Conservation (phyloP, 1,139 yeast genomes). For the Candida sp. region DNA sequence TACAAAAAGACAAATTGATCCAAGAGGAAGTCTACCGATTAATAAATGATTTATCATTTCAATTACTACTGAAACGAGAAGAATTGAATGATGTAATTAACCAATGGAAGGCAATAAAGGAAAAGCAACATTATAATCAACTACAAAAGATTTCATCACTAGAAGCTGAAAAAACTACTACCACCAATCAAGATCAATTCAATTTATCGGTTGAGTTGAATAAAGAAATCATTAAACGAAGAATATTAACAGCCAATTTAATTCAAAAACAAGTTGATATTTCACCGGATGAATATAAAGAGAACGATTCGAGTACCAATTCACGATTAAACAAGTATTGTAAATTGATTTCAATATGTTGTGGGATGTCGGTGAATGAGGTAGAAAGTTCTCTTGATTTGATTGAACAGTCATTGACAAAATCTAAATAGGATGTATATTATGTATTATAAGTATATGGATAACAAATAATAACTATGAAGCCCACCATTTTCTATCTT, state of each 20-base stretch:
- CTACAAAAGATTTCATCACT: neutral
- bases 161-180: constrained; percentile 2
- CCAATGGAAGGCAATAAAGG: constrained; percentile 15
- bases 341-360: constrained; percentile 39
- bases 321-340: constrained; percentile 42
- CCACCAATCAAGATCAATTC: constrained; percentile 10
- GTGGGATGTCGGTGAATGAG: constrained; percentile 42
- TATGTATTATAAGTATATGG: constrained; percentile 1
- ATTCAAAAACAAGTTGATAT: constrained; percentile 21
- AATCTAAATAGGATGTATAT: constrained; percentile 3
- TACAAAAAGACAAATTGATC: constrained; percentile 27
- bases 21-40: constrained; percentile 44
- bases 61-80: constrained; percentile 29
- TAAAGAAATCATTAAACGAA: constrained; percentile 19
- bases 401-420: constrained; percentile 34
- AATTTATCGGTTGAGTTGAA: constrained; percentile 19
- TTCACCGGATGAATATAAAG: constrained; percentile 8
- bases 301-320: constrained; percentile 14
- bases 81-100: constrained; percentile 20
- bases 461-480: too few relatives aligned
- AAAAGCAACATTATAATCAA: constrained; percentile 7
- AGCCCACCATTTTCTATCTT: too few relatives aligned
- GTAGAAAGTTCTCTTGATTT: constrained; percentile 42
- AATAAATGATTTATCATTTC: constrained; percentile 39
- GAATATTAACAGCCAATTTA: constrained; percentile 14